Percentiles rank a stretch among this genome's conserved stretches.
Evolutionary conservation across 352 stramenopile species (phyloP).

Genomic region (Pythium pyrilobum): DNA sequence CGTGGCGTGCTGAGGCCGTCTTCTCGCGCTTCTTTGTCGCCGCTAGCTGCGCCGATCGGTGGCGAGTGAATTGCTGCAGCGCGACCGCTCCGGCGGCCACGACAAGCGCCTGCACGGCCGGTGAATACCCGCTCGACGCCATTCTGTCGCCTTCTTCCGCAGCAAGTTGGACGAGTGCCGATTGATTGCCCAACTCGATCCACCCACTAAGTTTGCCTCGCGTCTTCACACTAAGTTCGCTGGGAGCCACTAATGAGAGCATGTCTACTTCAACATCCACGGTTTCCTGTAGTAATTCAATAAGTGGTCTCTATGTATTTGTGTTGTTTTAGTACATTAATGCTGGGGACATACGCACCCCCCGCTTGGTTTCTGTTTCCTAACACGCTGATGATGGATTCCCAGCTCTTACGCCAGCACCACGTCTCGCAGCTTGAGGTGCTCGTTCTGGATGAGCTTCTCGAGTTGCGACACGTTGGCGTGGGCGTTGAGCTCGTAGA

Average conservation of each 20-base stretch:
- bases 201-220: constrained; percentile 1
- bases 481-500: constrained; percentile 92
- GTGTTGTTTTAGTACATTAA: constrained; percentile 10
- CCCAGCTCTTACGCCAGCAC: constrained; percentile 49
- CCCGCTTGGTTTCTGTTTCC: neutral
- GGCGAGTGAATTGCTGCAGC: constrained; percentile 40
- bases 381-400: constrained; percentile 11
- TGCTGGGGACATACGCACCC: neutral
- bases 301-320: constrained; percentile 22
- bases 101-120: constrained; percentile 20
- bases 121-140: constrained; percentile 3
- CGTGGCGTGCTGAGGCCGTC: neutral
- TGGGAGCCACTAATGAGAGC: too few relatives aligned
- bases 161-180: too few relatives aligned
- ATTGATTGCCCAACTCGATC: neutral
- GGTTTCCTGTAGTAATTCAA: constrained; percentile 15
- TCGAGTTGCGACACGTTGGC: constrained; percentile 84
- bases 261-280: constrained; percentile 7
- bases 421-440: constrained; percentile 70
- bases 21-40: neutral
- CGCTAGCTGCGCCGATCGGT: constrained; percentile 4
- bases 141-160: neutral
- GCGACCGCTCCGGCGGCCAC: constrained; percentile 24
- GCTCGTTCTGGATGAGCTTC: constrained; percentile 80
- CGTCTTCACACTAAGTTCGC: constrained; percentile 10